Percentiles rank a stretch among this genome's conserved stretches.
phyloP scores from a whole-genome alignment of 2,329 filamentous ascomycete species.

The Penicillium sp. region DNA sequence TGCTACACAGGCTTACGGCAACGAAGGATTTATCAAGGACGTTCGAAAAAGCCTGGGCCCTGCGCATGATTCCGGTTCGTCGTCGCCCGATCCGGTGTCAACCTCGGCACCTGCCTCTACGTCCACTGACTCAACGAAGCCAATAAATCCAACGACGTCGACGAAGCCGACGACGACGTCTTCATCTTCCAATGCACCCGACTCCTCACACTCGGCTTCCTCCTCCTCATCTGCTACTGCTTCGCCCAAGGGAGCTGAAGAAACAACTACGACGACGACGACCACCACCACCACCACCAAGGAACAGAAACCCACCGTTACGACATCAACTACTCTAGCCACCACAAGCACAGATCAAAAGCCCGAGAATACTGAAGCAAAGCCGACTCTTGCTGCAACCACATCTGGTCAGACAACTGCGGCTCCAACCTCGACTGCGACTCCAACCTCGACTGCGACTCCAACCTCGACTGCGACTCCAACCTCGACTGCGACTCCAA shows the following conservation, averaged over 20 bases:
- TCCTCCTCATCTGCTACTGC: constrained; percentile 20
- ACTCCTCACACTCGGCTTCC: constrained; percentile 29
- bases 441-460: not conserved
- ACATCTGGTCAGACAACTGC: not conserved
- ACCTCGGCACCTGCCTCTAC: constrained; percentile 25
- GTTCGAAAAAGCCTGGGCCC: constrained; percentile 41
- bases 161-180: constrained; percentile 12
- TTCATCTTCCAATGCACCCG: constrained; percentile 27
- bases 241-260: constrained; percentile 8
- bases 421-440: not conserved
- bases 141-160: not conserved
- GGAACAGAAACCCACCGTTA: not conserved
- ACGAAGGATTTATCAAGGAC: constrained; percentile 55
- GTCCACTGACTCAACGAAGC: constrained; percentile 30
- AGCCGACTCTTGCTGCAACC: not conserved
- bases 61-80: constrained; percentile 49
- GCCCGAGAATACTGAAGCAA: not conserved
- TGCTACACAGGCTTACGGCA: constrained; percentile 60
- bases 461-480: not conserved
- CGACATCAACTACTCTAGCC: not conserved
- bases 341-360: not conserved
- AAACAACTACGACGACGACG: too few relatives aligned
- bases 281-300: not conserved
- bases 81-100: constrained; percentile 31
- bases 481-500: not conserved